Conservation (phyloP, 305 asterid species). For the Fraxinus angustifolia region DNA sequence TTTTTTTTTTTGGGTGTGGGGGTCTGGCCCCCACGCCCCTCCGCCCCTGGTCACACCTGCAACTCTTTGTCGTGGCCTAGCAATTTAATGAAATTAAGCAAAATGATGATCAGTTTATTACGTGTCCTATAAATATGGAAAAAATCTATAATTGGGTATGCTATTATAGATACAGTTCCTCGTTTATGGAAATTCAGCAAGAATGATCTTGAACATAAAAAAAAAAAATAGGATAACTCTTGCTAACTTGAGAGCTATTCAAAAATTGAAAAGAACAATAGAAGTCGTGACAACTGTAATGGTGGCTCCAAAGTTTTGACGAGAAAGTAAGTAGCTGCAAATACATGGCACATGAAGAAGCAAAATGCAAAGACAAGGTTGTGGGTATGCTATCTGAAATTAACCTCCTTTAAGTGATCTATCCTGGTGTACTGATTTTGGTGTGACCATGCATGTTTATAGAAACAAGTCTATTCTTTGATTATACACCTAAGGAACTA, state of each 20-base stretch:
- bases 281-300: not conserved
- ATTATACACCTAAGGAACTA: not conserved
- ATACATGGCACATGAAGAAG: not conserved
- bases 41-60: not conserved
- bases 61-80: not conserved
- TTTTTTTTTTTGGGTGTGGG: too few species aligned
- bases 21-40: too few species aligned
- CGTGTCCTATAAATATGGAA: not conserved
- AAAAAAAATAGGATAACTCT: not conserved
- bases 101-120: not conserved
- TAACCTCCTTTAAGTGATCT: not conserved
- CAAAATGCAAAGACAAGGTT: not conserved
- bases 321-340: not conserved
- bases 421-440: not conserved
- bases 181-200: not conserved
- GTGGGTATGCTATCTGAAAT: not conserved
- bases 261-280: not conserved
- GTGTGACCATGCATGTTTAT: not conserved
- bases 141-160: not conserved
- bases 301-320: not conserved
- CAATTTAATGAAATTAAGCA: not conserved
- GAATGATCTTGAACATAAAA: not conserved
- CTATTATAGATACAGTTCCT: not conserved
- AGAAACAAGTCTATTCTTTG: not conserved
- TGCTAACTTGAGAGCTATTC: not conserved